These are phyloP conservation scores for Starmerella cellae DNA, from an alignment of 805 yeast genomes.

Conservation along the genomic window DNA sequence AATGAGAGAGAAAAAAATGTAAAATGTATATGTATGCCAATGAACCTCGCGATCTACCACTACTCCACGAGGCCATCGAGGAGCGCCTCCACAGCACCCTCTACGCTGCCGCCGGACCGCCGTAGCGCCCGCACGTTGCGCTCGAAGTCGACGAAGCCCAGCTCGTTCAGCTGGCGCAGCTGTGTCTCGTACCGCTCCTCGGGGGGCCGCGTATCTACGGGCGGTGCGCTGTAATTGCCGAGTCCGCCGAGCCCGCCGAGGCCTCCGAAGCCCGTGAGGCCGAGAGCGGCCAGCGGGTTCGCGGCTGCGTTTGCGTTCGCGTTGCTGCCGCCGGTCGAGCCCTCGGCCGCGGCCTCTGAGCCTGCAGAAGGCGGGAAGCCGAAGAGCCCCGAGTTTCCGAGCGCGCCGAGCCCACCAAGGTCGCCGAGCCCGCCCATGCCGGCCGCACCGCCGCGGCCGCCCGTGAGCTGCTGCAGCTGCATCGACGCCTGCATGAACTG, in stretches of 20 bases:
- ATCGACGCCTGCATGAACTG: slow-evolving; percentile 54
- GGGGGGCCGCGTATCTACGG: slow-evolving; percentile 54
- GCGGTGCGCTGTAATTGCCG: slow-evolving; percentile 7
- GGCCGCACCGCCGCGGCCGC: slow-evolving; percentile 23
- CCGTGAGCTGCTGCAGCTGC: slow-evolving; percentile 34
- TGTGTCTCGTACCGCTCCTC: slow-evolving; percentile 65
- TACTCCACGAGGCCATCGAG: too few species aligned
- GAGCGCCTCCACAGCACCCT: slow-evolving; percentile 86
- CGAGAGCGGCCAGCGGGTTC: slow-evolving; percentile 1
- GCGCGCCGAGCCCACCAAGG: slow-evolving; percentile 7
- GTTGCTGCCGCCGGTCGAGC: slow-evolving; percentile 6
- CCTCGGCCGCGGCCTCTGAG: slow-evolving; percentile 5
- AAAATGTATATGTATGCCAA: too few species aligned
- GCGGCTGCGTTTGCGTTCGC: slow-evolving; percentile 9
- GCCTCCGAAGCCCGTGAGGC: slow-evolving; percentile 20
- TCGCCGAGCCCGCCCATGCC: slow-evolving; percentile 16
- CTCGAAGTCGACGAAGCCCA: slow-evolving; percentile 86
- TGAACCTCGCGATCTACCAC: too few species aligned
- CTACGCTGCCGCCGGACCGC: slow-evolving; percentile 93
- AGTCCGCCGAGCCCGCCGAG: background rate
- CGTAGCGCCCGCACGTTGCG: slow-evolving; percentile 82
- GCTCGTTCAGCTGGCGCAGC: slow-evolving; percentile 61
- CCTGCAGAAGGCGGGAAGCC: background rate
- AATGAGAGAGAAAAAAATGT: too few species aligned
- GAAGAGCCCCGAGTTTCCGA: slow-evolving; percentile 25